These are phyloP conservation scores for Amphirosellinia nigrospora DNA, from an alignment of 495 filamentous ascomycete genomes.

Conservation along the genomic window DNA sequence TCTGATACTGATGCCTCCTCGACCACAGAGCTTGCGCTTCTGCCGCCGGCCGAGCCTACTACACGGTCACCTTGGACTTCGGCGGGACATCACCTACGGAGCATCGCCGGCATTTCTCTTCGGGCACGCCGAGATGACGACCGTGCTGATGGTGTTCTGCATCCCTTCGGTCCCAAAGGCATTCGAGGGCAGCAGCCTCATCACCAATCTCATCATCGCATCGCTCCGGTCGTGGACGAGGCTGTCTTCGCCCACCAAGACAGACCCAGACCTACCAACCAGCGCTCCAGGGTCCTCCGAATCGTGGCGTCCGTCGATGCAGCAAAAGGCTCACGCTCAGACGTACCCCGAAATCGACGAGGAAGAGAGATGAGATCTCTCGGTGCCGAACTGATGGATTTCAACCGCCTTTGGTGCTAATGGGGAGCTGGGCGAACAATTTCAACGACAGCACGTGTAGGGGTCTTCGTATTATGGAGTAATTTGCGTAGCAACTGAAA, in stretches of 20 bases:
- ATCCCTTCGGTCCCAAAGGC: slow-evolving; percentile 11
- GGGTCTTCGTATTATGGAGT: neutral
- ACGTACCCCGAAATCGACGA: neutral
- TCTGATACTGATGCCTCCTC: neutral
- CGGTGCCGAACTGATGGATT: neutral
- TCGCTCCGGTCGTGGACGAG: slow-evolving; percentile 1
- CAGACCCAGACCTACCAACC: neutral
- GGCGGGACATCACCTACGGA: neutral
- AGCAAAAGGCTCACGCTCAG: neutral
- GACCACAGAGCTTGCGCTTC: slow-evolving; percentile 9
- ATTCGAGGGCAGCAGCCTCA: slow-evolving; percentile 4
- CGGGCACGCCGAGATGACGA: slow-evolving; percentile 2
- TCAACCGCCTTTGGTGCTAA: neutral
- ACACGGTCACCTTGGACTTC: neutral
- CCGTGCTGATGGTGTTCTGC: slow-evolving; percentile 6
- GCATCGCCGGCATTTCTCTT: neutral
- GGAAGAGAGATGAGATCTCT: neutral
- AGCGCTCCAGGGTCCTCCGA: neutral
- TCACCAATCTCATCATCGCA: neutral
- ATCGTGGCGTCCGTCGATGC: slow-evolving; percentile 3
- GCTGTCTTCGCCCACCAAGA: neutral
- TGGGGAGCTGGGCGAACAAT: neutral
- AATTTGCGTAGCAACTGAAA: neutral
- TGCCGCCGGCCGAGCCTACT: neutral
- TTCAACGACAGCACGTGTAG: neutral